phyloP scores from a whole-genome alignment of 1,284 basidiomycete species.

The Ganoderma multipileum region DNA sequence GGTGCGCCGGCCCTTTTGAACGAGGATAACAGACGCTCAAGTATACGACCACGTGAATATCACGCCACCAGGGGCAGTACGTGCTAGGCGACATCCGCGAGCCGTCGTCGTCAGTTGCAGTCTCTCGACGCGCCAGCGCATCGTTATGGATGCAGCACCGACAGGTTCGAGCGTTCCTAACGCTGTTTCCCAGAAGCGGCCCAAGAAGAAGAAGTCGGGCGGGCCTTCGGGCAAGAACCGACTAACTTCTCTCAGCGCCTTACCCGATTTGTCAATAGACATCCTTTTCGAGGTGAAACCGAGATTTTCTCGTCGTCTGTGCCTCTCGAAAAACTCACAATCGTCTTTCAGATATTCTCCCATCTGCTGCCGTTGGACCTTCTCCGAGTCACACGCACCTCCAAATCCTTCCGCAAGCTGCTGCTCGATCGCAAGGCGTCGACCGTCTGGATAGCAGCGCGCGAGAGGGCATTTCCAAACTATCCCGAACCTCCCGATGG shows the following conservation, averaged over 20 bases:
- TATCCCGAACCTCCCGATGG: neutral
- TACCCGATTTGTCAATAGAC: neutral
- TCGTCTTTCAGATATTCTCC: constrained; percentile 1
- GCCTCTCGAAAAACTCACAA: neutral
- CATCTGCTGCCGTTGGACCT: neutral
- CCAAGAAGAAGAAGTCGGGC: neutral
- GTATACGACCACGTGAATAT: too few species aligned
- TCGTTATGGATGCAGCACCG: neutral
- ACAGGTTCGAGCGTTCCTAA: neutral
- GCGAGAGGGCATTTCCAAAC: neutral
- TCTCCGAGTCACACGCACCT: neutral
- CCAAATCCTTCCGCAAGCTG: neutral
- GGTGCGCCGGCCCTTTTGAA: too few species aligned
- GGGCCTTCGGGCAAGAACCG: too few species aligned
- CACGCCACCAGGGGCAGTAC: too few species aligned
- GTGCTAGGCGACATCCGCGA: too few species aligned
- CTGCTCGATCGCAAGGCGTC: neutral
- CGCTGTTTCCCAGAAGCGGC: neutral
- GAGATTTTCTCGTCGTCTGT: neutral
- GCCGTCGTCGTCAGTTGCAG: neutral
- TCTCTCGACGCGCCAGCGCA: neutral
- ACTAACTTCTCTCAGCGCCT: neutral
- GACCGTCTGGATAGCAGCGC: neutral
- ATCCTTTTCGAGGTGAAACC: neutral
- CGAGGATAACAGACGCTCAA: neutral